Conservation (phyloP, 163 green algal species). For the Scenedesmus sp. region DNA sequence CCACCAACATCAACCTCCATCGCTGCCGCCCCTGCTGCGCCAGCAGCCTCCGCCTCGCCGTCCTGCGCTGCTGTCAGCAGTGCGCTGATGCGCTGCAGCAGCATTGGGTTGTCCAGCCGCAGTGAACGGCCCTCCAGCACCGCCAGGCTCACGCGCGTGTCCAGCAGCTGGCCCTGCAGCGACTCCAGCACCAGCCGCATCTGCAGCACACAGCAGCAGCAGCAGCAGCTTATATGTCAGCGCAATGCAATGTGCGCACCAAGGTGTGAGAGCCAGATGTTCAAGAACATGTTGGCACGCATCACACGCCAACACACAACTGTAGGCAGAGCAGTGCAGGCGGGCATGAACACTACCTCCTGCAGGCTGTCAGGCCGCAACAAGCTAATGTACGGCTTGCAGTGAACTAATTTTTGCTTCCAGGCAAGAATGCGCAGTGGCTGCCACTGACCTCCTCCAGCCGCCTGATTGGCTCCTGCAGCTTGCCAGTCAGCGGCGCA, state of each 20-base stretch:
- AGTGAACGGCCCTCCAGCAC: neutral
- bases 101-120: slow-evolving; percentile 40
- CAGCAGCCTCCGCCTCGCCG: neutral
- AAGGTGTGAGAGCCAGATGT: neutral
- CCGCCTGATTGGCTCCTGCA: slow-evolving; percentile 31
- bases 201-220: neutral
- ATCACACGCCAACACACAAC: too few relatives aligned
- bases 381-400: neutral
- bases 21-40: neutral
- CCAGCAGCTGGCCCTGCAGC: slow-evolving; percentile 7
- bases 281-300: too few relatives aligned
- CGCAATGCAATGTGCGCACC: too few relatives aligned
- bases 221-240: neutral
- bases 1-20: neutral
- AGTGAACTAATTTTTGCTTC: neutral
- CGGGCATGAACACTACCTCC: neutral
- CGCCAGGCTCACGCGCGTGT: slow-evolving; percentile 9
- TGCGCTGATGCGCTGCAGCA: slow-evolving; percentile 27
- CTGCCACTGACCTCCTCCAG: slow-evolving; percentile 14
- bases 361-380: neutral
- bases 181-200: neutral
- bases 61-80: neutral
- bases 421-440: neutral
- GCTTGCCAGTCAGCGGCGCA: neutral
- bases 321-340: neutral